Evolutionary conservation across 768 basidiomycete species (phyloP).

Genomic region (Pholiota conissans): DNA sequence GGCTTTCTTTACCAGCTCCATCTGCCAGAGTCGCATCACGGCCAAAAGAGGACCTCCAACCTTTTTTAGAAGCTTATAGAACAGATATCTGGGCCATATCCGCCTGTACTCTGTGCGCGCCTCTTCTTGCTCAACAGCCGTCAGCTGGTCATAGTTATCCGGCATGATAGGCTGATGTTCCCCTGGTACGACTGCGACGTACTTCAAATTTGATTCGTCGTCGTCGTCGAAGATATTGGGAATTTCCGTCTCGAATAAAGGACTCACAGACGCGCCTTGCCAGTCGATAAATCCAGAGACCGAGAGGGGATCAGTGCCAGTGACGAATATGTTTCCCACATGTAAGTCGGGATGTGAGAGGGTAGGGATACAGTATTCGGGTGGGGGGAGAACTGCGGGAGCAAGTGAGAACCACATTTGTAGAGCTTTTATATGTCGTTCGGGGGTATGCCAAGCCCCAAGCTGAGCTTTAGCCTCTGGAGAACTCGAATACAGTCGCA

Average conservation of each 20-base stretch:
- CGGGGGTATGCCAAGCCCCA: too few species aligned
- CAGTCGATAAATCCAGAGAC: constrained; percentile 6
- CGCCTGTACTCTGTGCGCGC: not conserved
- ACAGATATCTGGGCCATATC: not conserved
- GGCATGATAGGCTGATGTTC: not conserved
- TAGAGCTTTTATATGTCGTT: too few species aligned
- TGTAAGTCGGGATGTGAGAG: constrained; percentile 9
- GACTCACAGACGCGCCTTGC: constrained; percentile 9
- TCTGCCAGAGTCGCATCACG: not conserved
- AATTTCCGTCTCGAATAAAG: constrained; percentile 7
- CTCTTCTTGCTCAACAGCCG: not conserved
- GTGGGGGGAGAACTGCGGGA: not conserved
- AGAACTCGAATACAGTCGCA: too few species aligned
- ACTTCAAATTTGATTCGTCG: too few species aligned
- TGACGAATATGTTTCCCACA: not conserved
- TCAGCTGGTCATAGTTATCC: not conserved
- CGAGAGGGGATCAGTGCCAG: not conserved
- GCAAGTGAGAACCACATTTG: not conserved
- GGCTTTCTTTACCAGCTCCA: not conserved
- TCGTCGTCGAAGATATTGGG: not conserved
- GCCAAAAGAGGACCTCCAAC: too few species aligned
- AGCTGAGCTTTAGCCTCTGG: too few species aligned
- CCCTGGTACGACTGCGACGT: too few species aligned
- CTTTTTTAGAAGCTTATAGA: too few species aligned
- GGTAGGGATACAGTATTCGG: not conserved